These are phyloP conservation scores for Nakazawaea wyomingensis DNA, from an alignment of 805 yeast species.

Conservation along the genomic window DNA sequence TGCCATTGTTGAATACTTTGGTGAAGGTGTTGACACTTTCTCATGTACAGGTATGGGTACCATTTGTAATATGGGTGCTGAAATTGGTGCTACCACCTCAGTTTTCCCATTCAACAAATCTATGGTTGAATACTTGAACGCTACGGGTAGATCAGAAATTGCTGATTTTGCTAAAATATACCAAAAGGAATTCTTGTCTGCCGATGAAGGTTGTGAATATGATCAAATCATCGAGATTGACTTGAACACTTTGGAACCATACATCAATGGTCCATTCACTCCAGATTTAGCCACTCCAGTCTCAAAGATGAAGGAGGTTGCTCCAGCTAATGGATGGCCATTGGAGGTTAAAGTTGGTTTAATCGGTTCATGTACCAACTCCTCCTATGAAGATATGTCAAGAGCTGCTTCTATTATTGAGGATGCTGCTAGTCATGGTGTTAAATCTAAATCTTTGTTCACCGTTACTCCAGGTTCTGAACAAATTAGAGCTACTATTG, in stretches of 20 bases:
- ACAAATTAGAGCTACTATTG: constrained; percentile 95
- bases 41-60: constrained; percentile 99
- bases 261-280: constrained; percentile 96
- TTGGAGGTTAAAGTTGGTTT: constrained; percentile 81
- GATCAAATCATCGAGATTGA: constrained; percentile 91
- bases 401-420: constrained; percentile 87
- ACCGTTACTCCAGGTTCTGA: constrained; percentile 98
- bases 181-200: constrained; percentile 56
- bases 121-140: constrained; percentile 55
- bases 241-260: constrained; percentile 84
- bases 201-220: constrained; percentile 86
- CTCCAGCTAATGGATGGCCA: constrained; percentile 81
- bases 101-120: constrained; percentile 80
- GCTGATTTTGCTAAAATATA: constrained; percentile 63
- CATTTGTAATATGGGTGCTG: constrained; percentile 99
- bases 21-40: constrained; percentile 84
- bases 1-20: constrained; percentile 91
- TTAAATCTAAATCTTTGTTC: constrained; percentile 86
- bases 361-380: constrained; percentile 98
- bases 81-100: constrained; percentile 98
- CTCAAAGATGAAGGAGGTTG: constrained; percentile 70
- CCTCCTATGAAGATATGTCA: constrained; percentile 97
- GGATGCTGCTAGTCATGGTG: constrained; percentile 83
- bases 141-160: constrained; percentile 80
- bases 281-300: constrained; percentile 96